These are phyloP conservation scores for Trametes pubescens DNA, from an alignment of 1,284 basidiomycete species.

Conservation along the genomic window DNA sequence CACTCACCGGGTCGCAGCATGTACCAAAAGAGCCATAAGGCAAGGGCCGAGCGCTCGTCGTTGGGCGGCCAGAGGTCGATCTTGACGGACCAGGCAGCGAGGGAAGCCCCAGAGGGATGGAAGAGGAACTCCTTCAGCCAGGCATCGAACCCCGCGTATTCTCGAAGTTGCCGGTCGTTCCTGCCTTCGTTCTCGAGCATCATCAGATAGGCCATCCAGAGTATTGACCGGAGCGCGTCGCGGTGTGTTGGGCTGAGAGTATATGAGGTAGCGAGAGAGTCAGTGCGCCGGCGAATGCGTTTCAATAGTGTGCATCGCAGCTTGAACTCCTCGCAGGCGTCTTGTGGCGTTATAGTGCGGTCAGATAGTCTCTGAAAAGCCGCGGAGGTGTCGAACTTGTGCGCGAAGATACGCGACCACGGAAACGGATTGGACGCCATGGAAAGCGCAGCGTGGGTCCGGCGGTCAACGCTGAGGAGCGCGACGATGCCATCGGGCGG, in stretches of 20 bases:
- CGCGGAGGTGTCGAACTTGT: slow-evolving; percentile 50
- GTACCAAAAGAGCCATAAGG: slow-evolving; percentile 56
- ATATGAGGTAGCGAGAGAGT: slow-evolving; percentile 40
- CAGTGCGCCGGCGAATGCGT: slow-evolving; percentile 55
- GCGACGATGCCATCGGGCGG: slow-evolving; percentile 44
- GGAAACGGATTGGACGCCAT: slow-evolving; percentile 49
- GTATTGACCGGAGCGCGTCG: slow-evolving; percentile 45
- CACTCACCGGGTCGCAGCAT: slow-evolving; percentile 65
- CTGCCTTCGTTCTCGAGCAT: slow-evolving; percentile 64
- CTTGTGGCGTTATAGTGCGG: slow-evolving; percentile 33
- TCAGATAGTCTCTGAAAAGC: slow-evolving; percentile 41
- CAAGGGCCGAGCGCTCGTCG: slow-evolving; percentile 45
- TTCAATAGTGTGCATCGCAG: slow-evolving; percentile 62
- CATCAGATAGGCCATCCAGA: slow-evolving; percentile 63
- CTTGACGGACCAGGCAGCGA: slow-evolving; percentile 40
- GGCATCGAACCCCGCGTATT: slow-evolving; percentile 46
- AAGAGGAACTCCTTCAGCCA: slow-evolving; percentile 52
- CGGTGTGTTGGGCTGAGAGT: slow-evolving; percentile 34
- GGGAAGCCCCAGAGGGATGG: slow-evolving; percentile 45
- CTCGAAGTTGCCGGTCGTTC: slow-evolving; percentile 54
- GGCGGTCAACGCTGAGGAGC: slow-evolving; percentile 50
- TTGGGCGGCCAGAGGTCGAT: slow-evolving; percentile 46
- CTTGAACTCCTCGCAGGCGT: slow-evolving; percentile 49
- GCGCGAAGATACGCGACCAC: slow-evolving; percentile 54
- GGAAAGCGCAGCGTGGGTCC: slow-evolving; percentile 45